Conservation (phyloP, 495 filamentous ascomycete genomes). For the Paragyromitra xinjiangensis region DNA sequence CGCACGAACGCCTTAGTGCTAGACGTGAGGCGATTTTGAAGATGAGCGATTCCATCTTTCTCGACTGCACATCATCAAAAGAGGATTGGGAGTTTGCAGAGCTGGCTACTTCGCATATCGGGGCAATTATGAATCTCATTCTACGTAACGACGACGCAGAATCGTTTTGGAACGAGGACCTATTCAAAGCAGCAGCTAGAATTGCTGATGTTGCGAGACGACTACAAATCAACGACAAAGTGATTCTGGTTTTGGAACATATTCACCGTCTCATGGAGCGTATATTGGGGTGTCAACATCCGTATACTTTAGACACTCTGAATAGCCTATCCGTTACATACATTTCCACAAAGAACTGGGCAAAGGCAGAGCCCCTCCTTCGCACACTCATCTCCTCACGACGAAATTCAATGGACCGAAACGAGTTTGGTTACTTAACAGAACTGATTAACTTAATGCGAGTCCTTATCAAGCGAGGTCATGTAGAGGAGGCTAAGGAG, state of each 20-base stretch:
- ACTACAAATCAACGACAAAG: neutral
- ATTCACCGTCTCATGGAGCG: neutral
- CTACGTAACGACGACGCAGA: neutral
- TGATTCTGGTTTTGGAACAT: neutral
- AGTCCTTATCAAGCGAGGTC: conserved; percentile 1
- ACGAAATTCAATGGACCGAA: neutral
- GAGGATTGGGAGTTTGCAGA: conserved; percentile 15
- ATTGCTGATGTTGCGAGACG: conserved; percentile 19
- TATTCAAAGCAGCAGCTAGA: neutral
- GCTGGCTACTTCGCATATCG: neutral
- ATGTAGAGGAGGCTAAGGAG: too few species aligned
- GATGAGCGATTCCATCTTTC: neutral
- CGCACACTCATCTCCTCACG: neutral
- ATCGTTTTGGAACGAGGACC: conserved; percentile 7
- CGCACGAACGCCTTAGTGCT: neutral
- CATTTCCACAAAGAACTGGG: conserved; percentile 4
- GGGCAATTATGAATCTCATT: neutral
- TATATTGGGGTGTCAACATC: neutral
- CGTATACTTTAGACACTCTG: neutral
- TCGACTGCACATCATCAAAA: neutral
- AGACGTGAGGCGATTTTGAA: neutral
- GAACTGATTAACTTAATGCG: conserved; percentile 18
- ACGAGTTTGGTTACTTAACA: conserved; percentile 2
- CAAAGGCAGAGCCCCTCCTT: conserved; percentile 6
- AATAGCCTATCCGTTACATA: conserved; percentile 17